These are phyloP conservation scores for Eutrema salsugineum DNA, from an alignment of 441 rosid species.

Conservation along the genomic window DNA sequence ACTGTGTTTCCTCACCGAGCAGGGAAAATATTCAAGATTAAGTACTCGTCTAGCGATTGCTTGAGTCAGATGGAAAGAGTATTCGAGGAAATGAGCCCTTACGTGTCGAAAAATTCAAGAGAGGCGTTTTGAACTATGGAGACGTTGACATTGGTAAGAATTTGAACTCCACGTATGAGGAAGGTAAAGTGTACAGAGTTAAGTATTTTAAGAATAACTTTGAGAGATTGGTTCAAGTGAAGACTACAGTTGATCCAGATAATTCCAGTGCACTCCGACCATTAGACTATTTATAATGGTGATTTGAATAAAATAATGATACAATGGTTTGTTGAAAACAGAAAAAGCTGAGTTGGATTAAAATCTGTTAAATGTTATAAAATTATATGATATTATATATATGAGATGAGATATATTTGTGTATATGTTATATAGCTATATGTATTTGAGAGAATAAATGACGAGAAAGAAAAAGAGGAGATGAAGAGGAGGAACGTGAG, in stretches of 20 bases:
- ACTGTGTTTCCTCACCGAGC: slow-evolving; percentile 38
- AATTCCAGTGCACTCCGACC: slow-evolving; percentile 25
- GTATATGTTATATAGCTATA: no score
- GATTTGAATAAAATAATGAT: no score
- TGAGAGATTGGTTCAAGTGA: slow-evolving; percentile 16
- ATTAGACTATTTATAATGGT: no score
- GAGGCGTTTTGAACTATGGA: slow-evolving; percentile 35
- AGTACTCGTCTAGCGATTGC: slow-evolving; percentile 11
- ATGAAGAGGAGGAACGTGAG: no score
- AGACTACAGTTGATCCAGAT: slow-evolving; percentile 26
- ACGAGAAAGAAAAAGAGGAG: no score
- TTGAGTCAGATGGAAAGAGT: slow-evolving; percentile 42
- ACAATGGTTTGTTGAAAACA: no score
- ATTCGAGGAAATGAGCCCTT: slow-evolving; percentile 31
- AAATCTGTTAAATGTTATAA: no score
- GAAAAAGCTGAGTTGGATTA: no score
- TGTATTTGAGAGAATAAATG: no score
- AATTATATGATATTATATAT: no score
- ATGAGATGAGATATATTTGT: no score
- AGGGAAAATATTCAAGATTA: slow-evolving; percentile 36
- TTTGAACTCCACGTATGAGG: slow-evolving; percentile 15
- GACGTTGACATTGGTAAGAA: slow-evolving; percentile 39
- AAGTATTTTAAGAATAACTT: slow-evolving; percentile 29
- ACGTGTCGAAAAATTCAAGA: slow-evolving; percentile 30
- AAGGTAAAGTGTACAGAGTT: slow-evolving; percentile 31